Evolutionary conservation across 306 rosid species (phyloP).

Genomic region (Vigna reflexopilosa): DNA sequence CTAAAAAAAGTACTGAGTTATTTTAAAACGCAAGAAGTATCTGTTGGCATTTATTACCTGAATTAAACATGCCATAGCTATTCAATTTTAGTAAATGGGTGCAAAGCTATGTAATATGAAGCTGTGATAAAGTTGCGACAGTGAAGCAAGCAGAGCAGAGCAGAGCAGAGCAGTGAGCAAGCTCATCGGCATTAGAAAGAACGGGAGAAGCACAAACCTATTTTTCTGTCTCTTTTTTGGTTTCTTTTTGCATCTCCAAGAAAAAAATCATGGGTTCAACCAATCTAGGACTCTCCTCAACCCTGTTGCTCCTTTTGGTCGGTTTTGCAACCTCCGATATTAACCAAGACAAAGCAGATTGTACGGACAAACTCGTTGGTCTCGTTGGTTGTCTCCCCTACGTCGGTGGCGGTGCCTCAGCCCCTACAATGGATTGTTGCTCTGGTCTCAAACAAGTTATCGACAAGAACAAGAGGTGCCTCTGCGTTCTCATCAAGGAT

Average conservation of each 20-base stretch:
- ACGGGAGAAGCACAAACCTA: not conserved
- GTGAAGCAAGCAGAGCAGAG: too few relatives aligned
- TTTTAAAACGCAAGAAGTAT: too few relatives aligned
- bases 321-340: slow-evolving; percentile 54
- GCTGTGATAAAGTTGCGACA: not conserved
- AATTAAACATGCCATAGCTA: not conserved
- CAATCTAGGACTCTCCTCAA: slow-evolving; percentile 27
- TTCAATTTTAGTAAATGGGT: not conserved
- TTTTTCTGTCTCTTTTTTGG: not conserved
- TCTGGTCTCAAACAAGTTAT: slow-evolving; percentile 62
- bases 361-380: slow-evolving; percentile 60
- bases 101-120: not conserved
- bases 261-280: slow-evolving; percentile 1
- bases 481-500: slow-evolving; percentile 74
- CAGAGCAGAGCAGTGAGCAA: not conserved
- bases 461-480: slow-evolving; percentile 65
- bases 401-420: slow-evolving; percentile 63
- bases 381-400: slow-evolving; percentile 71
- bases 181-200: too few relatives aligned
- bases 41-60: not conserved
- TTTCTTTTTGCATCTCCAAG: not conserved
- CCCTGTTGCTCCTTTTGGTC: slow-evolving; percentile 44
- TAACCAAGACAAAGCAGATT: slow-evolving; percentile 73
- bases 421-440: slow-evolving; percentile 78
- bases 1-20: too few relatives aligned